These are phyloP conservation scores for Penicillium silybi DNA, from an alignment of 495 filamentous ascomycete genomes.

Conservation along the genomic window DNA sequence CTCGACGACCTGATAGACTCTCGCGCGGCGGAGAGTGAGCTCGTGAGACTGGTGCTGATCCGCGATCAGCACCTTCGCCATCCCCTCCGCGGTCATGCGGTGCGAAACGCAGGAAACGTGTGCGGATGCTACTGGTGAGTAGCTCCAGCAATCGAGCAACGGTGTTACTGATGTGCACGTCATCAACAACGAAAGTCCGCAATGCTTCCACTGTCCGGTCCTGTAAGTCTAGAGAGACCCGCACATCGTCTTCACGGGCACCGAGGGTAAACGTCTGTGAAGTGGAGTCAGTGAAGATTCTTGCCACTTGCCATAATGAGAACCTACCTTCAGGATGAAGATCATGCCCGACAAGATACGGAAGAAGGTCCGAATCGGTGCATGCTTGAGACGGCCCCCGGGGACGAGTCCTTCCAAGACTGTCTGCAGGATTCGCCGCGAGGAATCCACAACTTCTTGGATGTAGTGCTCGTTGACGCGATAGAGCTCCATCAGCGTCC, in stretches of 20 bases:
- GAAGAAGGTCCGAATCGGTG: conserved; percentile 90
- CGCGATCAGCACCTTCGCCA: conserved; percentile 37
- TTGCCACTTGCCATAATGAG: neutral
- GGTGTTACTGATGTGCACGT: conserved; percentile 90
- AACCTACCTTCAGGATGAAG: conserved; percentile 73
- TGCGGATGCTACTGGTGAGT: conserved; percentile 67
- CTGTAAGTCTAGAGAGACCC: conserved; percentile 74
- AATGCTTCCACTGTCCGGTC: conserved; percentile 76
- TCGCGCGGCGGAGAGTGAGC: conserved; percentile 38
- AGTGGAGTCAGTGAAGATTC: neutral
- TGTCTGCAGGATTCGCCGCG: conserved; percentile 73
- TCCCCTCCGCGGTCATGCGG: conserved; percentile 41
- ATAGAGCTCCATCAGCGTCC: conserved; percentile 54
- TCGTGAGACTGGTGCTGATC: conserved; percentile 33
- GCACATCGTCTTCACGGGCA: conserved; percentile 83
- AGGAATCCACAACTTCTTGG: conserved; percentile 80
- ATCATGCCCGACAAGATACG: conserved; percentile 92
- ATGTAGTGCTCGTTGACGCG: conserved; percentile 69
- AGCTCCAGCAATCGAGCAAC: conserved; percentile 91
- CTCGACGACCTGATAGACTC: conserved; percentile 25
- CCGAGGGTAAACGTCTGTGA: conserved; percentile 84
- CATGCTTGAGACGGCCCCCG: conserved; percentile 80
- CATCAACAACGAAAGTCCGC: conserved; percentile 83
- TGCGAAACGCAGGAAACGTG: conserved; percentile 63
- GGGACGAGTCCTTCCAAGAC: conserved; percentile 83